A percentile compares a stretch with the other conserved stretches of the same genome.
These are phyloP conservation scores for Mycena alexandri DNA, from an alignment of 768 basidiomycete genomes.

Conservation along the genomic window DNA sequence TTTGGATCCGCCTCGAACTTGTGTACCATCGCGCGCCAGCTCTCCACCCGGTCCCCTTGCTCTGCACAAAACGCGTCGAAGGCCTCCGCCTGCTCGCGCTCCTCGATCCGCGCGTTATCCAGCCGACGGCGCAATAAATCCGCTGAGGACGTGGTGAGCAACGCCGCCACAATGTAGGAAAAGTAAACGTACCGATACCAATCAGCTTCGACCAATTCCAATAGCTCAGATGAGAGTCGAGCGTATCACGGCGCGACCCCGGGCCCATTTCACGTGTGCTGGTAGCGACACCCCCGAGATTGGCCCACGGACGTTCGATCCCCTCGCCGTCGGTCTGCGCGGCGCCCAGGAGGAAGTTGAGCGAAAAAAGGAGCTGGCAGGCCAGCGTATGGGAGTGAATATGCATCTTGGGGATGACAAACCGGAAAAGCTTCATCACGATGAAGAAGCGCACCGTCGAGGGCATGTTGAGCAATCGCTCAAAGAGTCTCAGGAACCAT, in stretches of 20 bases:
- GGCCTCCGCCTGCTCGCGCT: not conserved
- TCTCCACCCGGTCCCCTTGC: not conserved
- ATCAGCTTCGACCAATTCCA: conserved; percentile 45
- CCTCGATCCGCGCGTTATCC: not conserved
- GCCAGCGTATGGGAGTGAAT: no score
- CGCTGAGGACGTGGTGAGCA: not conserved
- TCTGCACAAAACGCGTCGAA: conserved; percentile 5
- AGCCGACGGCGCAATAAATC: not conserved
- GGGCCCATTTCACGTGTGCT: no score
- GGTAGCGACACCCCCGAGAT: no score
- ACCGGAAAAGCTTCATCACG: conserved; percentile 34
- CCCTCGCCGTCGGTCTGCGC: no score
- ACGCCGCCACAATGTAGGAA: not conserved
- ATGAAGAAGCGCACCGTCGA: conserved; percentile 19
- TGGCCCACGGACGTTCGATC: no score
- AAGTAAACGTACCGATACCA: conserved; percentile 37
- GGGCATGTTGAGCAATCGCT: conserved; percentile 35
- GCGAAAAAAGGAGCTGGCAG: no score
- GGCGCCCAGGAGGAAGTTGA: no score
- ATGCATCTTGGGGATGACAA: conserved; percentile 41
- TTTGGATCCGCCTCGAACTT: not conserved
- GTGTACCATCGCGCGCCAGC: not conserved
- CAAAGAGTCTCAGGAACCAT: conserved; percentile 41
- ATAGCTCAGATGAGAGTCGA: conserved; percentile 44
- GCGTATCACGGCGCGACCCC: conserved; percentile 39